Percentiles rank a stretch among this genome's conserved stretches.
Evolutionary conservation across 352 stramenopile genomes (phyloP).

Genomic region (Phytophthora pistaciae): DNA sequence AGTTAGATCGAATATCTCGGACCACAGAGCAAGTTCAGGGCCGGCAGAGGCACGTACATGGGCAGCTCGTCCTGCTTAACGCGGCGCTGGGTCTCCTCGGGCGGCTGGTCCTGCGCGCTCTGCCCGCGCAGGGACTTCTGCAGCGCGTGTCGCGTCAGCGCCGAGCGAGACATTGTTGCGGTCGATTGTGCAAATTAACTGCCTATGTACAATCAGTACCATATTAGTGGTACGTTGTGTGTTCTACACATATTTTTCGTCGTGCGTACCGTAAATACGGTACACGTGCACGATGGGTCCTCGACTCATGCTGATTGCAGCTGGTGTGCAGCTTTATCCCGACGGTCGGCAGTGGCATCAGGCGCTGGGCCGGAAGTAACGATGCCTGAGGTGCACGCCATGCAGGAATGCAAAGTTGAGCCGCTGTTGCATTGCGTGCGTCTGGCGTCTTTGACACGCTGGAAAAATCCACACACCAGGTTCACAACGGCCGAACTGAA

Average conservation of each 20-base stretch:
- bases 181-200: neutral
- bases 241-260: neutral
- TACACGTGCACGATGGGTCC: neutral
- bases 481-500: neutral
- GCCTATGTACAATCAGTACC: neutral
- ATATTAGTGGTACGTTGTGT: neutral
- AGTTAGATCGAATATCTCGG: constrained; percentile 12
- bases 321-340: neutral
- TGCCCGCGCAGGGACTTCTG: constrained; percentile 67
- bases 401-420: neutral
- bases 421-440: constrained; percentile 6
- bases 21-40: neutral
- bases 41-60: constrained; percentile 57
- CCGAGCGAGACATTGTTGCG: constrained; percentile 77
- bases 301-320: neutral
- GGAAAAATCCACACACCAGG: constrained; percentile 1
- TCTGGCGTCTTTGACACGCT: constrained; percentile 6
- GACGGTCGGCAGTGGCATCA: neutral
- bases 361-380: neutral
- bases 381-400: neutral
- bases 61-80: constrained; percentile 84
- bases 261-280: neutral
- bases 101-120: constrained; percentile 32
- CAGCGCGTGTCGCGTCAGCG: constrained; percentile 69
- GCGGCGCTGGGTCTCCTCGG: constrained; percentile 58